Conservation (phyloP, 2,329 filamentous ascomycete species). For the Corniculantispora saksenae region DNA sequence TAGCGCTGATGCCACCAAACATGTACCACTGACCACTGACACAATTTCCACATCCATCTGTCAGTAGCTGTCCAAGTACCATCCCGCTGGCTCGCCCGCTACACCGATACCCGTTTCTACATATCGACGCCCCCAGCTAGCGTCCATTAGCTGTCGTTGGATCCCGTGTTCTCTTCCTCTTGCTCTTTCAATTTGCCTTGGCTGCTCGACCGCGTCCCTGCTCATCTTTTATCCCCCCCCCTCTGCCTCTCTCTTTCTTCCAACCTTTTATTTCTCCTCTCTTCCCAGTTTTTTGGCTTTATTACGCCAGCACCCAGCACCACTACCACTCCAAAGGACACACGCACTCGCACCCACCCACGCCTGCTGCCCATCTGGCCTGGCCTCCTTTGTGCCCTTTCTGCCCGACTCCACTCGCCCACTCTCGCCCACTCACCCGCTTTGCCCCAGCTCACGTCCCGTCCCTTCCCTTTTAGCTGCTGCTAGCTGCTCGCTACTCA, state of each 20-base stretch:
- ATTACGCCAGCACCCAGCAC: too few species aligned
- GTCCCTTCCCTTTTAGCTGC: constrained; percentile 13
- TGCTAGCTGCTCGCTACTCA: constrained; percentile 7
- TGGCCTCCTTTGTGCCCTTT: not conserved
- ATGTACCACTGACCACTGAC: not conserved
- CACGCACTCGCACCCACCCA: too few species aligned
- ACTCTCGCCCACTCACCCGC: constrained; percentile 11
- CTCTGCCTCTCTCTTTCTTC: not conserved
- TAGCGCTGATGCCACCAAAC: not conserved
- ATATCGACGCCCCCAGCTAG: constrained; percentile 1
- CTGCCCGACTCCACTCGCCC: constrained; percentile 18
- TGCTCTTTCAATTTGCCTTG: not conserved
- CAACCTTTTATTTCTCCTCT: too few species aligned
- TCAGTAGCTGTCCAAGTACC: too few species aligned
- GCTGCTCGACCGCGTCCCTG: not conserved
- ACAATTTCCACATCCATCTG: too few species aligned
- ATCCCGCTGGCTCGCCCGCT: not conserved
- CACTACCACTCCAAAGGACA: too few species aligned
- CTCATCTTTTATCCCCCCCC: not conserved
- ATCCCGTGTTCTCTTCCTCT: not conserved
- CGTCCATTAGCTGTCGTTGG: constrained; percentile 2
- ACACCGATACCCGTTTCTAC: constrained; percentile 5
- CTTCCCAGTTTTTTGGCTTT: too few species aligned
- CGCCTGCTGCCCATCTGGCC: not conserved
- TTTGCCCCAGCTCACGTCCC: constrained; percentile 19